Conservation (phyloP, 2,329 filamentous ascomycete species). For the Macrophomina pseudophaseolina region DNA sequence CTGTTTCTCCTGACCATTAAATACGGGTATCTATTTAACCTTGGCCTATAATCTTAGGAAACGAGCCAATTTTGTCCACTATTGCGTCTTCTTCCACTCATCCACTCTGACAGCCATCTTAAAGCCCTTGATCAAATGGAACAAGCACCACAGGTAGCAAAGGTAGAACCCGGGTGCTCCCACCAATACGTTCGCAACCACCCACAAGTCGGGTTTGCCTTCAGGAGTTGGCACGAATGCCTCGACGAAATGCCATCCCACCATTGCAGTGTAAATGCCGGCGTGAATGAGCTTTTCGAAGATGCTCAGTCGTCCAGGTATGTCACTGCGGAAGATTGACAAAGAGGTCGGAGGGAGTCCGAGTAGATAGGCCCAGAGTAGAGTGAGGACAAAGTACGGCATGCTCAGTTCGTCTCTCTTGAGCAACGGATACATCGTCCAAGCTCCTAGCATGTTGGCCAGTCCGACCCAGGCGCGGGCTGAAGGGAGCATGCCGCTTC, state of each 20-base stretch:
- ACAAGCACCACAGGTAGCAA: constrained; percentile 91
- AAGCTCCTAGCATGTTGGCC: constrained; percentile 84
- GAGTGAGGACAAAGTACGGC: constrained; percentile 82
- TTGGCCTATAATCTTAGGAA: not conserved
- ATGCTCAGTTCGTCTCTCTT: constrained; percentile 81
- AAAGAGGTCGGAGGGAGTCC: constrained; percentile 81
- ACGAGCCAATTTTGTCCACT: not conserved
- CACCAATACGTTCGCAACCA: constrained; percentile 85
- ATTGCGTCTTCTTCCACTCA: constrained; percentile 50
- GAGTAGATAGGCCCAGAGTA: constrained; percentile 90
- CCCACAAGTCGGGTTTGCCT: constrained; percentile 90
- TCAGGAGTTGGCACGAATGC: constrained; percentile 69
- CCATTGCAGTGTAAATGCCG: constrained; percentile 77
- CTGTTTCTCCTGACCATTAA: not conserved
- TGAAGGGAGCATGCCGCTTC: constrained; percentile 76
- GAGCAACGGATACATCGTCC: constrained; percentile 93
- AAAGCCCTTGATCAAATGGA: constrained; percentile 57
- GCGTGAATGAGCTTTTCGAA: constrained; percentile 75
- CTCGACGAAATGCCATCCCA: constrained; percentile 80
- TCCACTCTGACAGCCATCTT: constrained; percentile 31
- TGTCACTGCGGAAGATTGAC: constrained; percentile 64
- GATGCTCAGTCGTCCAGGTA: constrained; percentile 52
- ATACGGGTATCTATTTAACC: constrained; percentile 4
- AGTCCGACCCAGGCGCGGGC: constrained; percentile 93
- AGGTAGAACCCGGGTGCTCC: constrained; percentile 84